Conservation (phyloP, 2,329 filamentous ascomycete species). For the Chaetomiaceae sp. region DNA sequence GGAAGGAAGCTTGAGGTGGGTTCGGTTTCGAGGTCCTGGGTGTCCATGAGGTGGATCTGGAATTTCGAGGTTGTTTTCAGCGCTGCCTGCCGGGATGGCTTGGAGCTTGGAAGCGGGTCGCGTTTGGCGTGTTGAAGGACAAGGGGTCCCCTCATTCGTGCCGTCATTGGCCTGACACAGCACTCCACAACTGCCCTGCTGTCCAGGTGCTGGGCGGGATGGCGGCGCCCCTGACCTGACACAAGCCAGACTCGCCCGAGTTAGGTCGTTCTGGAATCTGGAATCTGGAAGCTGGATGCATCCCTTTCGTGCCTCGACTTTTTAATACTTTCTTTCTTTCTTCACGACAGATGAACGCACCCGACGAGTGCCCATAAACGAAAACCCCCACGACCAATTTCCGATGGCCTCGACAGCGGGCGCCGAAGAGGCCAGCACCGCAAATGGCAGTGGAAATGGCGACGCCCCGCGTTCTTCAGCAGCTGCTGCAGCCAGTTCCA, state of each 20-base stretch:
- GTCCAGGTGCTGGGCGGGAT: background rate
- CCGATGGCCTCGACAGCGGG: conserved; percentile 24
- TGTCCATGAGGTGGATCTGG: too few relatives aligned
- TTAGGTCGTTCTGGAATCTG: too few relatives aligned
- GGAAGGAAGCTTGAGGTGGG: background rate
- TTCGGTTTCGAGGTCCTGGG: too few relatives aligned
- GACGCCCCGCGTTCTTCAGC: conserved; percentile 29
- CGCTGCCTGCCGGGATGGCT: conserved; percentile 16
- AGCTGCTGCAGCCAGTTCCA: conserved; percentile 41
- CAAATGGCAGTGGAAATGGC: conserved; percentile 34
- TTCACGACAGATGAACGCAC: too few relatives aligned
- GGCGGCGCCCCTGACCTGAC: conserved; percentile 4
- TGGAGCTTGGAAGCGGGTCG: too few relatives aligned
- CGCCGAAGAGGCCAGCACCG: conserved; percentile 30
- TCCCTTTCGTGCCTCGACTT: too few relatives aligned
- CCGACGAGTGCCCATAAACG: too few relatives aligned
- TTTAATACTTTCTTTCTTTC: too few relatives aligned
- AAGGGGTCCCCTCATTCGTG: conserved; percentile 11
- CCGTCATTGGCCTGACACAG: conserved; percentile 14
- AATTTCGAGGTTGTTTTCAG: conserved; percentile 6
- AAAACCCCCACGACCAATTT: background rate
- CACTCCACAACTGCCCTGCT: conserved; percentile 4
- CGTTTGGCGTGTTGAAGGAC: too few relatives aligned
- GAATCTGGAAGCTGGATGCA: too few relatives aligned
- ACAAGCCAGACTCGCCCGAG: background rate